These are phyloP conservation scores for Isoetes engelmannii DNA, from an alignment of 83 land plant genomes.

Conservation along the genomic window DNA sequence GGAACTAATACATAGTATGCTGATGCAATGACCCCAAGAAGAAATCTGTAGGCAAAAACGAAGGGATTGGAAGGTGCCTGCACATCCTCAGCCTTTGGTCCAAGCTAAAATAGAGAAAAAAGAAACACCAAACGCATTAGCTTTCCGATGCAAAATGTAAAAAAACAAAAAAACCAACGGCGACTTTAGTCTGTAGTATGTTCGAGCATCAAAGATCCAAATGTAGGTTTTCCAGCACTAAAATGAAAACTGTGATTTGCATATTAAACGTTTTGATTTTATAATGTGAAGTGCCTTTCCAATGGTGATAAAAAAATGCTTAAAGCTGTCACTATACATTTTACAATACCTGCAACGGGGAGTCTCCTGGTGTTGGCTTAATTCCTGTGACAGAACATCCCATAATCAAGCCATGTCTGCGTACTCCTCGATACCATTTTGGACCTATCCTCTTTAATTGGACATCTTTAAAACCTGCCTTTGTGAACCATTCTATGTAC, in stretches of 20 bases:
- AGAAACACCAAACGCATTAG: no score
- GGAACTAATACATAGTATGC: constrained; percentile 82
- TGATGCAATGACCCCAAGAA: constrained; percentile 68
- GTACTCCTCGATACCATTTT: constrained; percentile 96
- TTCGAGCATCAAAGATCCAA: no score
- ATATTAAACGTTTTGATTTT: neutral
- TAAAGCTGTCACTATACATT: no score
- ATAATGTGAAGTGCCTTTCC: no score
- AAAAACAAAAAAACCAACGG: no score
- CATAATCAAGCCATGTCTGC: constrained; percentile 94
- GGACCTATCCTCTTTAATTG: constrained; percentile 93
- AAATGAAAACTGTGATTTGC: neutral
- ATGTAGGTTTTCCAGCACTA: no score
- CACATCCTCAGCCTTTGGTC: constrained; percentile 91
- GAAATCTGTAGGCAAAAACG: constrained; percentile 56
- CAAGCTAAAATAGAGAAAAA: constrained; percentile 38
- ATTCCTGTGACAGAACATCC: constrained; percentile 97
- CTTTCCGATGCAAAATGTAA: no score
- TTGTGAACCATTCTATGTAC: constrained; percentile 96
- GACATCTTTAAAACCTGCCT: constrained; percentile 92
- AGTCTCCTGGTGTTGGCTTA: constrained; percentile 82
- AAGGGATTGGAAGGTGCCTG: constrained; percentile 62
- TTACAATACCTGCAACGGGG: constrained; percentile 71
- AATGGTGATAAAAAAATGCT: no score
- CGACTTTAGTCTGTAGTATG: no score